Percentiles rank a stretch among this genome's conserved stretches.
phyloP scores from a whole-genome alignment of 2,329 filamentous ascomycete species.

The Fonsecaea pugnacius region DNA sequence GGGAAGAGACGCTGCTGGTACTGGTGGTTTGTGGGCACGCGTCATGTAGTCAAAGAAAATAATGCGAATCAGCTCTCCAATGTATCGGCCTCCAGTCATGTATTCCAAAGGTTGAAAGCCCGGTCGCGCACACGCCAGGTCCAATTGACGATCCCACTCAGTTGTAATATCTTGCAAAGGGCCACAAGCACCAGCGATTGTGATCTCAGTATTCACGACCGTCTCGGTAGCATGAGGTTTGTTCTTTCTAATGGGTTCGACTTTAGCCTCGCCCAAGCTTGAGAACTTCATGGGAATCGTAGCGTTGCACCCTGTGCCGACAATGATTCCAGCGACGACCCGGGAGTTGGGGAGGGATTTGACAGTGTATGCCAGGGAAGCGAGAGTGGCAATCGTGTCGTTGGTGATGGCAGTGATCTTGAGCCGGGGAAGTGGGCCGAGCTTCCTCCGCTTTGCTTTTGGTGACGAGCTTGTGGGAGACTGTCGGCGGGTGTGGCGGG shows the following conservation, averaged over 20 bases:
- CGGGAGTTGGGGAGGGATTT: constrained; percentile 64
- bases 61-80: constrained; percentile 75
- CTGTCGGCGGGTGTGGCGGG: constrained; percentile 53
- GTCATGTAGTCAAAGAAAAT: constrained; percentile 70
- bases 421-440: constrained; percentile 63
- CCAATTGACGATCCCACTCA: constrained; percentile 71
- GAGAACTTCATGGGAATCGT: constrained; percentile 72
- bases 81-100: constrained; percentile 78
- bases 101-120: constrained; percentile 84
- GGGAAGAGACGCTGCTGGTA: constrained; percentile 58
- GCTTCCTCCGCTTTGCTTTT: constrained; percentile 51
- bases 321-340: constrained; percentile 78
- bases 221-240: constrained; percentile 64
- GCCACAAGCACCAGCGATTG: constrained; percentile 73
- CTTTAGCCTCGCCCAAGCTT: constrained; percentile 67
- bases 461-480: constrained; percentile 44
- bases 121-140: constrained; percentile 68
- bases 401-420: constrained; percentile 78
- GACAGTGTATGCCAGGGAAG: constrained; percentile 75
- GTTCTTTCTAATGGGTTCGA: constrained; percentile 55
- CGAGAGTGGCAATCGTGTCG: constrained; percentile 77
- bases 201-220: constrained; percentile 83
- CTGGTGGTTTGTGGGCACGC: constrained; percentile 43
- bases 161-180: constrained; percentile 71
- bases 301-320: constrained; percentile 80